These are phyloP conservation scores for Gnomoniopsis sp. DNA, from an alignment of 2,329 filamentous ascomycete species.

Conservation along the genomic window DNA sequence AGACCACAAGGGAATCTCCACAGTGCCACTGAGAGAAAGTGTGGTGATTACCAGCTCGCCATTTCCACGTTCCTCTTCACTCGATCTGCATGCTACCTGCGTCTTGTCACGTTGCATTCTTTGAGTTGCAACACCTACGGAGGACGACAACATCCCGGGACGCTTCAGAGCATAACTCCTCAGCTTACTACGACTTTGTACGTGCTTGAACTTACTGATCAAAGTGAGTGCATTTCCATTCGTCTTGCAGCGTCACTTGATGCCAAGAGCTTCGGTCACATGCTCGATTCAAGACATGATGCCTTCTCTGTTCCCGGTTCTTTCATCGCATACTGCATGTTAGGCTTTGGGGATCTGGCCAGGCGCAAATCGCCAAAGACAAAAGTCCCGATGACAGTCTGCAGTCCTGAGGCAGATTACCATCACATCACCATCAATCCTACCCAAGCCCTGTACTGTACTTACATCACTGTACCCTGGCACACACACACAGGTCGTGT, in stretches of 20 bases:
- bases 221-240: not conserved
- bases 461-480: not conserved
- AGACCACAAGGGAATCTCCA: not conserved
- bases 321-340: not conserved
- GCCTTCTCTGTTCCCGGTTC: not conserved
- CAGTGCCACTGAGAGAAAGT: no score
- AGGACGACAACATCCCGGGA: not conserved
- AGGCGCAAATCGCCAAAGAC: conserved; percentile 10
- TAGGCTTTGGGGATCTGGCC: conserved; percentile 4
- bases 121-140: not conserved
- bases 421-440: conserved; percentile 4
- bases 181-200: not conserved
- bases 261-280: not conserved
- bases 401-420: conserved; percentile 2
- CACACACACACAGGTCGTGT: conserved; percentile 1
- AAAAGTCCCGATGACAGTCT: conserved; percentile 16
- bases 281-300: not conserved
- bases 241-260: not conserved
- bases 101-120: not conserved
- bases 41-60: conserved; percentile 1
- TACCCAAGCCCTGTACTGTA: not conserved
- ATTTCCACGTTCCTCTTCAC: conserved; percentile 4
- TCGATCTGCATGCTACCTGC: conserved; percentile 9
- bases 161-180: not conserved
- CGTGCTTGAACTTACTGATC: not conserved